Conservation (phyloP, 140 eudicot species). For the Senecio squalidus region DNA sequence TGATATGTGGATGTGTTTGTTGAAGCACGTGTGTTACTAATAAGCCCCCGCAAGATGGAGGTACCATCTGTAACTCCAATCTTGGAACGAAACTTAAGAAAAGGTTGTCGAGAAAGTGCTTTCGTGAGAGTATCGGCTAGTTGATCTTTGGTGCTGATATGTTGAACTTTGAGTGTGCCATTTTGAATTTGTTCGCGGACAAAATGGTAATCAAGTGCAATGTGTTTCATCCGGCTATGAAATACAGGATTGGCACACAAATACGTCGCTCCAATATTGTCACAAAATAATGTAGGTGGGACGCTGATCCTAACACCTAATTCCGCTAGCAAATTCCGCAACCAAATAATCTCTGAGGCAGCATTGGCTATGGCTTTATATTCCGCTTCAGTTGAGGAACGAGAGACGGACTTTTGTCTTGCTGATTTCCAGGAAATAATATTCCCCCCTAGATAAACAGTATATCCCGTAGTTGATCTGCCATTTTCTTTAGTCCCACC, state of each 20-base stretch:
- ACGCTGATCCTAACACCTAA: not conserved
- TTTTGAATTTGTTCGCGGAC: not conserved
- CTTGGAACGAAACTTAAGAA: not conserved
- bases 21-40: not conserved
- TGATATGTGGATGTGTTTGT: no score
- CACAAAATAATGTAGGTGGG: not conserved
- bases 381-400: no score
- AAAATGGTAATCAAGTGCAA: no score
- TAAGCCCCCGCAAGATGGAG: not conserved
- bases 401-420: no score
- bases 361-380: not conserved
- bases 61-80: no score
- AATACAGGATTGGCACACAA: no score
- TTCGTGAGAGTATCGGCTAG: not conserved
- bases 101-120: not conserved
- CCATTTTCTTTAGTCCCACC: not conserved
- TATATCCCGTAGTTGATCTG: not conserved
- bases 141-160: no score
- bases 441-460: not conserved
- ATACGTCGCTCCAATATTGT: not conserved
- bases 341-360: not conserved
- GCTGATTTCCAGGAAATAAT: not conserved
- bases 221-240: not conserved
- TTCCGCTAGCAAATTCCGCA: not conserved
- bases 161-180: not conserved